Percentiles rank a stretch among this genome's conserved stretches.
These are phyloP conservation scores for Thraustochytrium sp. DNA, from an alignment of 352 stramenopile genomes.

Conservation along the genomic window DNA sequence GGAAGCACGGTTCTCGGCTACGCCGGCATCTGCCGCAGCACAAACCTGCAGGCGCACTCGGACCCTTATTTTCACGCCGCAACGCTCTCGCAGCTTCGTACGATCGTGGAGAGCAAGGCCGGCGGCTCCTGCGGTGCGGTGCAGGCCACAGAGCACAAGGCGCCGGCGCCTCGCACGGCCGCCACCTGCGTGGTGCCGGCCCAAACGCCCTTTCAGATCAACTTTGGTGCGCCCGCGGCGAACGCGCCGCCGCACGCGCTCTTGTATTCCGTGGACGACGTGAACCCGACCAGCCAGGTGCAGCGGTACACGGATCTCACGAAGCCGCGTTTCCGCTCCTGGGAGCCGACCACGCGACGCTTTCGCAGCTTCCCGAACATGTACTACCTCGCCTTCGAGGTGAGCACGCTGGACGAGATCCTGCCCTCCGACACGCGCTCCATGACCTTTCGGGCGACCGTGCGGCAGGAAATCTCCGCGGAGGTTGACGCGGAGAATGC, in stretches of 20 bases:
- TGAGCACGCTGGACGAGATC: not conserved
- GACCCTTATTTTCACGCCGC: slow-evolving; percentile 33
- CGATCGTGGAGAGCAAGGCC: not conserved
- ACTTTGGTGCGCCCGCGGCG: not conserved
- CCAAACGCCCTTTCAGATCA: not conserved
- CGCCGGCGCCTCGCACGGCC: not conserved
- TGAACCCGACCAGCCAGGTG: not conserved
- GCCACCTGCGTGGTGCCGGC: not conserved
- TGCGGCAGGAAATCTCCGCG: not conserved
- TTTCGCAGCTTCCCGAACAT: not conserved
- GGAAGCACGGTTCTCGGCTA: slow-evolving; percentile 23
- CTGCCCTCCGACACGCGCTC: not conserved
- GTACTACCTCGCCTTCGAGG: not conserved
- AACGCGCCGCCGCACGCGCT: not conserved
- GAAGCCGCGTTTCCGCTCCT: not conserved
- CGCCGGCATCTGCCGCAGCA: slow-evolving; percentile 33
- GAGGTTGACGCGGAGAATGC: not conserved
- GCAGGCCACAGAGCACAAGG: not conserved
- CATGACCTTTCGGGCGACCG: slow-evolving; percentile 28
- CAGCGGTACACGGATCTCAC: not conserved
- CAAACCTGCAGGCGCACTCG: not conserved
- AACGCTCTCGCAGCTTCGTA: not conserved
- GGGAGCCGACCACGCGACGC: not conserved
- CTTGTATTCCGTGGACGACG: not conserved
- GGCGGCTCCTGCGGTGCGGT: not conserved